Evolutionary conservation across 2,329 filamentous ascomycete genomes (phyloP).

Genomic region (Purpureocillium lavendulum): DNA sequence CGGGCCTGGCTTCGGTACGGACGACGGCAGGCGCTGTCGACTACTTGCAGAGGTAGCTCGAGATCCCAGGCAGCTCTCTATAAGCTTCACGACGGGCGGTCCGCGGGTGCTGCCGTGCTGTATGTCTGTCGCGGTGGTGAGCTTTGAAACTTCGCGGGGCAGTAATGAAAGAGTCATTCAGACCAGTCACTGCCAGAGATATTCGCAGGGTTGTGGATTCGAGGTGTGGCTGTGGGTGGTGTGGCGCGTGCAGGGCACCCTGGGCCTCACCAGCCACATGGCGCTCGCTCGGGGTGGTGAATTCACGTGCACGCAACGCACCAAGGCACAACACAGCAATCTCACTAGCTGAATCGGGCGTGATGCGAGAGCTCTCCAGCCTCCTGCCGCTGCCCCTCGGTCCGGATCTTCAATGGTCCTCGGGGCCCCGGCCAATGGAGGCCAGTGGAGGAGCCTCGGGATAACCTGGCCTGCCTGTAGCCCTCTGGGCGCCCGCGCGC

Average conservation of each 20-base stretch:
- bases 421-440: not conserved
- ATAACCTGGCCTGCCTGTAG: too few relatives aligned
- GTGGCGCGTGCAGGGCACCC: not conserved
- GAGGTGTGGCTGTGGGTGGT: not conserved
- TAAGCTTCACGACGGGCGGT: too few relatives aligned
- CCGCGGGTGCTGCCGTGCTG: not conserved
- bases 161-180: not conserved
- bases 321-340: too few relatives aligned
- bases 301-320: slow-evolving; percentile 1
- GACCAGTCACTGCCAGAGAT: not conserved
- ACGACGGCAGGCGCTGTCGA: too few relatives aligned
- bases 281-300: too few relatives aligned
- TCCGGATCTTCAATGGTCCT: slow-evolving; percentile 7
- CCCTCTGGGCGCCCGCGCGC: too few relatives aligned
- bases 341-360: too few relatives aligned
- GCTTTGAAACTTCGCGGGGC: too few relatives aligned
- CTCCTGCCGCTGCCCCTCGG: slow-evolving; percentile 5
- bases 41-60: not conserved
- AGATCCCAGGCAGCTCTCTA: too few relatives aligned
- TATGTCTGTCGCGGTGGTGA: not conserved
- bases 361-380: too few relatives aligned
- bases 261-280: not conserved
- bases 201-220: not conserved
- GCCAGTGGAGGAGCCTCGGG: slow-evolving; percentile 3
- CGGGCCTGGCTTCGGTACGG: too few relatives aligned